Evolutionary conservation across 768 basidiomycete species (phyloP), one percentile per base, ranked within the genome.

Genomic region (Aureoboletus auriporus): DNA sequence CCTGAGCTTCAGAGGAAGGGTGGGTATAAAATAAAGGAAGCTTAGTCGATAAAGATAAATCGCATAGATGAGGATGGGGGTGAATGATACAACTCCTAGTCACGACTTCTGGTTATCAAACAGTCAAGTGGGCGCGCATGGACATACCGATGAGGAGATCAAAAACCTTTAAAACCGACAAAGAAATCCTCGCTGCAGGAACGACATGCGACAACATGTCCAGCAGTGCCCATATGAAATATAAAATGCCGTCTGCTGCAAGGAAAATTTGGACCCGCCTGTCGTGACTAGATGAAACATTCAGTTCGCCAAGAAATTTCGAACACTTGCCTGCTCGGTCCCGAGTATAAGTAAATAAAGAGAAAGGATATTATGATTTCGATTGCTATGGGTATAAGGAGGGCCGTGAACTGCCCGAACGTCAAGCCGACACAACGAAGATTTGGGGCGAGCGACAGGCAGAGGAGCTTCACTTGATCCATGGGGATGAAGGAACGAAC

Each of bases 391-490:
- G 86, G 86, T 51, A 88, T 74, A 53, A 87, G 65, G 46, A 89
- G 66, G 35, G 76, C 56, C 31, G 69, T 64, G 46, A 70, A 73
- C 66, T 89, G 67, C 23, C 69, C 55, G 41, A 50, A 58, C 44
- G 73, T 69, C 49, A 85, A 73, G 38, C 75, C 71, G 52, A 76
- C 65, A 62, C 88, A 91, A 51, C 88, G 88, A 53, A 91, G 78
- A 53, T 80, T 85, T 35, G 84, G 68, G 49, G 82, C 78, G 33
- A 78, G 69, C 28, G 89, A 89, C 52, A 90, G 71, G 67, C 88
- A 91, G 59, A 80, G 34, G 50, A 75, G 73, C 69, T 66, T 72
- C 76, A 76, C 77, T 66, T 69, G 71, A 51, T 37, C 55, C 60
- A 57, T 63, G 33, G 34, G 38, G 49, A 40, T 31, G 14, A 52